Conservation (phyloP, 2,329 filamentous ascomycete genomes). For the Helotiales sp. region DNA sequence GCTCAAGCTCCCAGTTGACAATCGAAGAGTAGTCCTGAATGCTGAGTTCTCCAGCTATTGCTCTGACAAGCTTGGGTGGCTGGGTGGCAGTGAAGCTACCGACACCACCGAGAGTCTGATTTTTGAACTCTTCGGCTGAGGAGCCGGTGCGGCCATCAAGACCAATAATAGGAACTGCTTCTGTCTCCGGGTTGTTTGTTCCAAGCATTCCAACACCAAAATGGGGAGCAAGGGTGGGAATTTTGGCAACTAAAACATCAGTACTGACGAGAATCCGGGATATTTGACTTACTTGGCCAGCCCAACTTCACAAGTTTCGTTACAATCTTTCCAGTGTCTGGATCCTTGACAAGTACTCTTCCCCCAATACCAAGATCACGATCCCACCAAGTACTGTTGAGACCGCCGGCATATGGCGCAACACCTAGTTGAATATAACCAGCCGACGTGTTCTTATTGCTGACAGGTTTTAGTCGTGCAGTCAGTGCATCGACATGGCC, state of each 20-base stretch:
- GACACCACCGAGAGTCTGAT: constrained; percentile 34
- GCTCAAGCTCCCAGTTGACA: constrained; percentile 95
- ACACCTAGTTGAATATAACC: constrained; percentile 91
- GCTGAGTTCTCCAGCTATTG: constrained; percentile 79
- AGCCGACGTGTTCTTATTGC: constrained; percentile 79
- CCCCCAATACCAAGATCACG: constrained; percentile 91
- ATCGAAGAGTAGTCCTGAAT: constrained; percentile 76
- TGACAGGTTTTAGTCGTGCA: constrained; percentile 88
- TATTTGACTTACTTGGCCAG: constrained; percentile 70
- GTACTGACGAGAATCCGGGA: not conserved
- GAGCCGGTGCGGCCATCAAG: constrained; percentile 71
- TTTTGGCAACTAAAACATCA: constrained; percentile 67
- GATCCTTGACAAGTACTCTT: constrained; percentile 80
- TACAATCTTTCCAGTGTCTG: constrained; percentile 73
- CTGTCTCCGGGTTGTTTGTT: constrained; percentile 80
- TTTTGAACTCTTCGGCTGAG: constrained; percentile 42
- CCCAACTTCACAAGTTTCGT: constrained; percentile 86
- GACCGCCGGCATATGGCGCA: constrained; percentile 86
- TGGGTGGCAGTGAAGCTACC: constrained; percentile 79
- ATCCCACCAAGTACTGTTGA: constrained; percentile 97
- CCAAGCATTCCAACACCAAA: constrained; percentile 79
- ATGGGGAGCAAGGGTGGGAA: constrained; percentile 91
- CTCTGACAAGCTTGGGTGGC: constrained; percentile 80
- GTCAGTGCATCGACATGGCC: constrained; percentile 94
- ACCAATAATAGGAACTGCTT: constrained; percentile 93